phyloP scores from a whole-genome alignment of 345 rosid genomes.

The Bruguiera gymnorhiza region DNA sequence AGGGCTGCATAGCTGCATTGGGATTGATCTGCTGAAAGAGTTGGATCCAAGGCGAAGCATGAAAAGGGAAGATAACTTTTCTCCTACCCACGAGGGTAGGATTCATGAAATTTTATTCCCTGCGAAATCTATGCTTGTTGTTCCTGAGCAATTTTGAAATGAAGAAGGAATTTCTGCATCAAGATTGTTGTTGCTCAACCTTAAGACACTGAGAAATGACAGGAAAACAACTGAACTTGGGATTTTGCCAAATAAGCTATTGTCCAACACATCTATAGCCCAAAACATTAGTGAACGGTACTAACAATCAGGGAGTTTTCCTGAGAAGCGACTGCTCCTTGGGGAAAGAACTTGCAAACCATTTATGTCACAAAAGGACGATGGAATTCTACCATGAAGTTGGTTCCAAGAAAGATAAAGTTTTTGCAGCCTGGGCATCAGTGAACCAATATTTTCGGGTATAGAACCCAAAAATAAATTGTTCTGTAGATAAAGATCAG shows the following conservation, averaged over 20 bases:
- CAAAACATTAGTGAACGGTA: not conserved
- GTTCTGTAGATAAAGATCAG: conserved; percentile 33
- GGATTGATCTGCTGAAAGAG: not conserved
- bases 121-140: not conserved
- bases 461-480: conserved; percentile 50
- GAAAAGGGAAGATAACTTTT: not conserved
- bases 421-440: conserved; percentile 43
- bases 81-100: not conserved
- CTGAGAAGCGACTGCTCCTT: conserved; percentile 4
- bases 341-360: conserved; percentile 40
- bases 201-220: not conserved
- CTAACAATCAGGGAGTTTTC: conserved; percentile 15
- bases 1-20: not conserved
- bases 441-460: conserved; percentile 32
- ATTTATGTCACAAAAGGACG: conserved; percentile 38
- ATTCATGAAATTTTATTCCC: not conserved
- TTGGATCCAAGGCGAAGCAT: not conserved
- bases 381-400: conserved; percentile 36
- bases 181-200: not conserved
- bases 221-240: not conserved
- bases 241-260: conserved; percentile 14
- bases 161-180: not conserved
- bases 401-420: conserved; percentile 39
- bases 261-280: conserved; percentile 12
- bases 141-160: not conserved